Evolutionary conservation across 2,329 filamentous ascomycete genomes (phyloP), one percentile per base, ranked within the genome.

Genomic region (Beauveria pseudobassiana): DNA sequence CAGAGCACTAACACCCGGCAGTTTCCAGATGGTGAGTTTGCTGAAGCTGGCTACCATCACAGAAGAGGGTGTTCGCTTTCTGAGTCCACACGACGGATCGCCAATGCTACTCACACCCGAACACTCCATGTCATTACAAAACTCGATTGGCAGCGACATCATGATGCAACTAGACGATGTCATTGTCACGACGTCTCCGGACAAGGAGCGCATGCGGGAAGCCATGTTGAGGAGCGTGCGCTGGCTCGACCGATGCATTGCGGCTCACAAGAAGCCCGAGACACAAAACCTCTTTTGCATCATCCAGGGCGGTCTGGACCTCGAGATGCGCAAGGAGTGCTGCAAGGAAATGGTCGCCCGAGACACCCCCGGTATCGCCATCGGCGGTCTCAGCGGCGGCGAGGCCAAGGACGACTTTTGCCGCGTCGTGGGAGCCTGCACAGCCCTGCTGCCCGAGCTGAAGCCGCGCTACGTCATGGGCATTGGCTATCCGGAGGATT

Each of bases 401-500:
- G 96, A 99, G 77, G 95, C 91, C 18, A 99, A 99, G 75, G 83
- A 85, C 28, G 90, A 95, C 69, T 99, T 93, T 72, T 99, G 95
- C 76, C 86, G 86, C 70, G 95, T 97, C 24, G 93, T 98, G 28
- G 83, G 87, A 63, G 87, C 91, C 2, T 98, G 95, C 73, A 98
- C 95, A 1, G 83, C 80, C 38, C 75, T 96, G 63, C 80, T 99
- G 20, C 96, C 96, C 0, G 88, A 93, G 62, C 80, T 90, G 64
- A 99, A 99, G 76, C 95, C 95, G n/a, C 84, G 95, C 72, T 99
- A 99, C 76, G 93, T 99, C 62, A 99, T 99, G 96, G 95, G 95
- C 20, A 95, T 99, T 67, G 92, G 95, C 14, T 99, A 97, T 74
- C 95, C 95, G 1, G 95, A 98, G 77, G 95, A 99, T 71, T 80